A percentile compares a stretch with the other conserved stretches of the same genome.
These are phyloP conservation scores for Acidomyces sp. DNA, from an alignment of 495 filamentous ascomycete genomes.

Conservation along the genomic window DNA sequence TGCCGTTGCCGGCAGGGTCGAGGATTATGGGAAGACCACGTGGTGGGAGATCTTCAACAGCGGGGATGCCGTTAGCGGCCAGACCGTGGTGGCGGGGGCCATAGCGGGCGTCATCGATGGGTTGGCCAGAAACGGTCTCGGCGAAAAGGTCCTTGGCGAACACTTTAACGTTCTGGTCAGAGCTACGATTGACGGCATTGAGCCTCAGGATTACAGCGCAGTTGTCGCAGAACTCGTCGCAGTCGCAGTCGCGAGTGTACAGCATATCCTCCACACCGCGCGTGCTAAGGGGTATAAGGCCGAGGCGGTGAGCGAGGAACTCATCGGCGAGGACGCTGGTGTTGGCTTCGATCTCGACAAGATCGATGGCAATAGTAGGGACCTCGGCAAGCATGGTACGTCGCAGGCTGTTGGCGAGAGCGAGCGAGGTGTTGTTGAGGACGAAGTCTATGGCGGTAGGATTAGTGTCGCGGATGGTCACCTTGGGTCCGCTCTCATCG, in stretches of 20 bases:
- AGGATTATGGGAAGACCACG: slow-evolving; percentile 68
- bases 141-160: slow-evolving; percentile 78
- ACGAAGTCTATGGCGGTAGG: slow-evolving; percentile 65
- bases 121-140: slow-evolving; percentile 6
- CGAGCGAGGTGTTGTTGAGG: slow-evolving; percentile 63
- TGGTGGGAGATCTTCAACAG: slow-evolving; percentile 64
- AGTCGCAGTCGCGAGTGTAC: slow-evolving; percentile 92
- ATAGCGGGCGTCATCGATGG: slow-evolving; percentile 62
- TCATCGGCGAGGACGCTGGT: slow-evolving; percentile 92
- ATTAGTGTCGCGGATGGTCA: slow-evolving; percentile 35
- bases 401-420: slow-evolving; percentile 89
- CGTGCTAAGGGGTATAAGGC: slow-evolving; percentile 77
- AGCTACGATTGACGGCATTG: slow-evolving; percentile 43
- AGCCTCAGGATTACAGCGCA: slow-evolving; percentile 76
- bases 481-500: slow-evolving; percentile 7
- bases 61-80: slow-evolving; percentile 57
- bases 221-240: slow-evolving; percentile 79
- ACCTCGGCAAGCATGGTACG: slow-evolving; percentile 88
- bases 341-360: slow-evolving; percentile 85
- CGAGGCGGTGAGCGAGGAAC: slow-evolving; percentile 85
- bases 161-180: slow-evolving; percentile 51
- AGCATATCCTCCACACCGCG: slow-evolving; percentile 71
- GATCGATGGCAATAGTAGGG: slow-evolving; percentile 86
- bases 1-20: slow-evolving; percentile 65
- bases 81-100: slow-evolving; percentile 77